These are phyloP conservation scores for Lotus japonicus DNA, from an alignment of 306 rosid species.

Conservation along the genomic window DNA sequence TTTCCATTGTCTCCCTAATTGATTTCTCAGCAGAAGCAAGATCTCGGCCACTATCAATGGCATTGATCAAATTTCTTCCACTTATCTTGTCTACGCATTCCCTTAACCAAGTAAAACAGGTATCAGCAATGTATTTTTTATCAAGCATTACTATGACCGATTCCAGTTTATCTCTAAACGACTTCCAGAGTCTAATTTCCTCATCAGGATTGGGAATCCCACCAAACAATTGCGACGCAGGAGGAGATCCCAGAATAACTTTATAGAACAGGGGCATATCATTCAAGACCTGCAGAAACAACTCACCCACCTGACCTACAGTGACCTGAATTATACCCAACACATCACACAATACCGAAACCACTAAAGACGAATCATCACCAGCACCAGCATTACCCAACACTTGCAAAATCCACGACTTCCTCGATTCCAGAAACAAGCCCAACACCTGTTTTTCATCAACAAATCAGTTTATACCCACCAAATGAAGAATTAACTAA, in stretches of 20 bases:
- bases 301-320: slow-evolving; percentile 92
- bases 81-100: slow-evolving; percentile 69
- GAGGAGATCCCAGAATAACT: slow-evolving; percentile 71
- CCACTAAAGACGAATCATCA: slow-evolving; percentile 42
- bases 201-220: slow-evolving; percentile 96
- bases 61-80: slow-evolving; percentile 68
- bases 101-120: slow-evolving; percentile 71
- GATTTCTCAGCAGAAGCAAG: slow-evolving; percentile 85
- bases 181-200: slow-evolving; percentile 93
- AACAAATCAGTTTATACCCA: slow-evolving; percentile 2
- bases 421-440: slow-evolving; percentile 77
- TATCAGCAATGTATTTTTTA: slow-evolving; percentile 57
- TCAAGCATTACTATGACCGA: slow-evolving; percentile 63
- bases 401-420: slow-evolving; percentile 63
- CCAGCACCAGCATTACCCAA: slow-evolving; percentile 48
- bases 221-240: slow-evolving; percentile 83
- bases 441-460: slow-evolving; percentile 35
- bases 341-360: slow-evolving; percentile 73
- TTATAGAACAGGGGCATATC: slow-evolving; percentile 92
- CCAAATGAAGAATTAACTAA: slow-evolving; percentile 5
- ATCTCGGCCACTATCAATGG: slow-evolving; percentile 61
- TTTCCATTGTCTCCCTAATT: slow-evolving; percentile 86
- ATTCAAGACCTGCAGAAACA: slow-evolving; percentile 76
- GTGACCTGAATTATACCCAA: slow-evolving; percentile 83
- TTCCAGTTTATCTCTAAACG: slow-evolving; percentile 72